phyloP scores from a whole-genome alignment of 2,329 filamentous ascomycete species.

The Nemania diffusa region DNA sequence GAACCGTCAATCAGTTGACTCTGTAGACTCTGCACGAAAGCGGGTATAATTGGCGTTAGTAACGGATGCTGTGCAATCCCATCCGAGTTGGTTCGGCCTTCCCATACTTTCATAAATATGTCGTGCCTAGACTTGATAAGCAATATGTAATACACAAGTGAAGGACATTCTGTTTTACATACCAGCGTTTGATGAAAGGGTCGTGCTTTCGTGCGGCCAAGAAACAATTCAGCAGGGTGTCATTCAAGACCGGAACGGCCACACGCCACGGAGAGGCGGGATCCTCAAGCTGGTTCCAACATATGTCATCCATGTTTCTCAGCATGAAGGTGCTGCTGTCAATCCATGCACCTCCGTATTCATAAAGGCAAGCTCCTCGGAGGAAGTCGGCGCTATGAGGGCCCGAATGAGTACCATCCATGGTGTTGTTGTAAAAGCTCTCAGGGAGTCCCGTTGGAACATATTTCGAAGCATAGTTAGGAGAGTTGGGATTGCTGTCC shows the following conservation, averaged over 20 bases:
- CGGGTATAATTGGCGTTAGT: slow-evolving; percentile 43
- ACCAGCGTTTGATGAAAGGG: slow-evolving; percentile 53
- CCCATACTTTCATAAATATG: slow-evolving; percentile 48
- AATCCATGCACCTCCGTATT: slow-evolving; percentile 54
- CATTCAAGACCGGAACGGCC: slow-evolving; percentile 43
- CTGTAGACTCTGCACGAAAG: slow-evolving; percentile 42
- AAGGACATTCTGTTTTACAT: neutral
- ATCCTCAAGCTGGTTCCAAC: slow-evolving; percentile 53
- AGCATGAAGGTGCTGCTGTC: slow-evolving; percentile 55
- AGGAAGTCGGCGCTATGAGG: slow-evolving; percentile 56
- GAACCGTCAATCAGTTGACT: slow-evolving; percentile 37
- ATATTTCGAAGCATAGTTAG: slow-evolving; percentile 53
- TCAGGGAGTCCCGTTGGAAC: slow-evolving; percentile 47
- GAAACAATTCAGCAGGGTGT: slow-evolving; percentile 52
- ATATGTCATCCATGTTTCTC: slow-evolving; percentile 52
- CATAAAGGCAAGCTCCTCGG: slow-evolving; percentile 53
- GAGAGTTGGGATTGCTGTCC: slow-evolving; percentile 51
- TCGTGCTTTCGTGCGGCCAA: slow-evolving; percentile 53
- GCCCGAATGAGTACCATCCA: slow-evolving; percentile 54
- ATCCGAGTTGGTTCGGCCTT: slow-evolving; percentile 41
- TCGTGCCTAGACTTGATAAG: slow-evolving; percentile 48
- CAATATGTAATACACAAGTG: neutral
- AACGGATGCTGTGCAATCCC: slow-evolving; percentile 45
- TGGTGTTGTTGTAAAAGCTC: slow-evolving; percentile 51
- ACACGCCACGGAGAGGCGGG: slow-evolving; percentile 48